Conservation (phyloP, 2,329 filamentous ascomycete genomes). For the Alternaria burnsii region DNA sequence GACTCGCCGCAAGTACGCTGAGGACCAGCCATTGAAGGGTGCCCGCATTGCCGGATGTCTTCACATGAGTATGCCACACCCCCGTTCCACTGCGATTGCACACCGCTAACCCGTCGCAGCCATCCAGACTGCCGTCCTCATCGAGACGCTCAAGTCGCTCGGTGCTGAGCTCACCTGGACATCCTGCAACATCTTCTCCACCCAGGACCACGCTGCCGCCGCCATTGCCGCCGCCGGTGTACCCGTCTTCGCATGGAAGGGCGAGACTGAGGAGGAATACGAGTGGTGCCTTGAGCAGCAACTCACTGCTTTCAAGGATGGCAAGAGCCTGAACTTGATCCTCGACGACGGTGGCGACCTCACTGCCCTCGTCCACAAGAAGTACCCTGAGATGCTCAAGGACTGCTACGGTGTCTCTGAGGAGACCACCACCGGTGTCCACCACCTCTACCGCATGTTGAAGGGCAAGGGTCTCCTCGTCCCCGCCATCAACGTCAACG, state of each 20-base stretch:
- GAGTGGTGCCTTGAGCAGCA: conserved; percentile 99
- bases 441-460: conserved; percentile 99
- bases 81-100: not conserved
- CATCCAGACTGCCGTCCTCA: conserved; percentile 98
- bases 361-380: conserved; percentile 93
- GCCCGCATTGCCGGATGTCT: conserved; percentile 97
- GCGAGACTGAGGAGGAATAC: conserved; percentile 99
- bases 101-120: conserved; percentile 57
- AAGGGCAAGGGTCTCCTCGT: conserved; percentile 80
- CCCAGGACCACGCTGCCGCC: conserved; percentile 96
- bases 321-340: conserved; percentile 96
- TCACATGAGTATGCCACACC: conserved; percentile 80
- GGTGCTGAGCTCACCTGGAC: conserved; percentile 99
- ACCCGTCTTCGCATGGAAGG: conserved; percentile 84
- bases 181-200: conserved; percentile 99
- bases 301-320: conserved; percentile 94
- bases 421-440: conserved; percentile 99
- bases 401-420: conserved; percentile 98
- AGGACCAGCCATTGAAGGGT: conserved; percentile 91
- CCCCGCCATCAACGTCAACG: conserved; percentile 98
- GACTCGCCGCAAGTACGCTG: conserved; percentile 89
- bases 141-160: conserved; percentile 93
- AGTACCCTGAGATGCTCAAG: conserved; percentile 98
- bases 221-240: conserved; percentile 94
- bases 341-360: conserved; percentile 98